phyloP scores from a whole-genome alignment of 1,284 basidiomycete species.

The Termitomyces sp. region DNA sequence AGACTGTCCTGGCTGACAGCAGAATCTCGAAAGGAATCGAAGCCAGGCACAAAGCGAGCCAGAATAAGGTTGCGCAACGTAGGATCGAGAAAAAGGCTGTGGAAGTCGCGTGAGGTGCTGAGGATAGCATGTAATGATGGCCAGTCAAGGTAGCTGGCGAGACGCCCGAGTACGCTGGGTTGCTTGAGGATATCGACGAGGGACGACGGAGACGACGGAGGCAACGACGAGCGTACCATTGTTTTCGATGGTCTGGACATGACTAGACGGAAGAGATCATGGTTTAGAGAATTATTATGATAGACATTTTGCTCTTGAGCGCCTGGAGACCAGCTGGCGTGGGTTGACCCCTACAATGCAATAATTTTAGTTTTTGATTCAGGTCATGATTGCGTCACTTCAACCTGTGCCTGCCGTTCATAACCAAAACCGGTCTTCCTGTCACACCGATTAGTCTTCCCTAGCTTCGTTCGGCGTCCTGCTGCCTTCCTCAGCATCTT shows the following conservation, averaged over 20 bases:
- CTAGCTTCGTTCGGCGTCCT: background rate
- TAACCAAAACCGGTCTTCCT: background rate
- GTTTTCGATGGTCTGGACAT: background rate
- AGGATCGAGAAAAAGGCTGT: slow-evolving; percentile 37
- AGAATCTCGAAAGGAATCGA: slow-evolving; percentile 36
- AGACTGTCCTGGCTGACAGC: slow-evolving; percentile 36
- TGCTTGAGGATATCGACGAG: slow-evolving; percentile 1
- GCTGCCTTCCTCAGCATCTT: background rate
- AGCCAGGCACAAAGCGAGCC: slow-evolving; percentile 55
- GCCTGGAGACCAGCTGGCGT: slow-evolving; percentile 4
- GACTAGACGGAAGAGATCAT: background rate
- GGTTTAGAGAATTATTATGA: background rate
- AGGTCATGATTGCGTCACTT: slow-evolving; percentile 7
- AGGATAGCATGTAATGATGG: slow-evolving; percentile 48
- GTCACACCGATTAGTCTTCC: background rate
- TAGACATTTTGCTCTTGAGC: slow-evolving; percentile 5
- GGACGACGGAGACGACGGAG: slow-evolving; percentile 14
- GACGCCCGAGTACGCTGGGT: slow-evolving; percentile 36
- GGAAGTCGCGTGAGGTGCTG: slow-evolving; percentile 41
- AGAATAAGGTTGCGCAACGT: slow-evolving; percentile 50
- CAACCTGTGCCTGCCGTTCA: background rate
- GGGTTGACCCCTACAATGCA: background rate
- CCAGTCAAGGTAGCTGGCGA: slow-evolving; percentile 47
- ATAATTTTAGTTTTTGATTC: slow-evolving; percentile 7
- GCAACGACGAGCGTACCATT: slow-evolving; percentile 22